These are phyloP conservation scores for Kappamyces sp. DNA, from an alignment of 192 early-diverging fungal species.

Conservation along the genomic window DNA sequence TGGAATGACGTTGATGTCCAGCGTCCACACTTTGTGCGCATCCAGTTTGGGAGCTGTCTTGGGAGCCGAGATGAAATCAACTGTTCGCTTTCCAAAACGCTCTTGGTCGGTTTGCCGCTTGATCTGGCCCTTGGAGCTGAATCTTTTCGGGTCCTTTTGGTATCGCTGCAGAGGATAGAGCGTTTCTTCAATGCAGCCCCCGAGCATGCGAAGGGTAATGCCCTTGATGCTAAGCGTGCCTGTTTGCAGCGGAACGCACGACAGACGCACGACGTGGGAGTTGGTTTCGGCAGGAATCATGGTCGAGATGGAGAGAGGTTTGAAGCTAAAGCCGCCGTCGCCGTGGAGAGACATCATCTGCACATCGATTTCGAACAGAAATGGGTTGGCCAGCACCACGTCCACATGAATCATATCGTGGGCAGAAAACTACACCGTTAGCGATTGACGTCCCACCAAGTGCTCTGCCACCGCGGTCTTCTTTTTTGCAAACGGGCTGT, in stretches of 20 bases:
- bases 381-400: constrained; percentile 68
- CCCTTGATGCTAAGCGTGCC: constrained; percentile 64
- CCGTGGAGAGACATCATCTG: constrained; percentile 49
- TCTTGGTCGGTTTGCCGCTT: constrained; percentile 38
- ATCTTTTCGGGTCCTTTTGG: constrained; percentile 50
- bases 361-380: constrained; percentile 72
- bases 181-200: constrained; percentile 63
- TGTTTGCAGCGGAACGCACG: constrained; percentile 50
- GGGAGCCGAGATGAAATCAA: constrained; percentile 14
- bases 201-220: constrained; percentile 56
- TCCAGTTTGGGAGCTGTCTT: neutral
- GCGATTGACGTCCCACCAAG: neutral
- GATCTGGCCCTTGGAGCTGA: constrained; percentile 39
- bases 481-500: constrained; percentile 70
- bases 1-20: constrained; percentile 55
- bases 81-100: constrained; percentile 27
- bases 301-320: constrained; percentile 49
- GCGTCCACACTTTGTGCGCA: constrained; percentile 25
- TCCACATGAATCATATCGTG: constrained; percentile 66
- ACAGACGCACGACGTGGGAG: constrained; percentile 56
- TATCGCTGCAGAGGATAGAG: constrained; percentile 43
- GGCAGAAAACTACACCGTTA: constrained; percentile 40
- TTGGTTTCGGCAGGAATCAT: constrained; percentile 60
- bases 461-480: constrained; percentile 21
- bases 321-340: constrained; percentile 42